A percentile compares a stretch with the other conserved stretches of the same genome.
These are phyloP conservation scores for Cotoneaster glaucophyllus DNA, from an alignment of 306 rosid species.

Conservation along the genomic window DNA sequence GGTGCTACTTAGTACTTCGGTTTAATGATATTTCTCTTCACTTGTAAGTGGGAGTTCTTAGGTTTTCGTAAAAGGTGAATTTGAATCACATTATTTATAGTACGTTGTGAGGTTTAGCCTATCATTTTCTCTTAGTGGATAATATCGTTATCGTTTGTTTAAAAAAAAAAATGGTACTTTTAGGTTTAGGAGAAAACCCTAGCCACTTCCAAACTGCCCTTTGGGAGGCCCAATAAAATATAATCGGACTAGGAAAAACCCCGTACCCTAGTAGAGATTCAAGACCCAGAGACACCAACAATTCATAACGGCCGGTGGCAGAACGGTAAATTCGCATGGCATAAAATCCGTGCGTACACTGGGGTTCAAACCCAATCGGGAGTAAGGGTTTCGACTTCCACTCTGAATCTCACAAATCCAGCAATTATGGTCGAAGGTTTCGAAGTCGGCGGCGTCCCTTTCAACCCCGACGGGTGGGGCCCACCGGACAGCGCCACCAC, in stretches of 20 bases:
- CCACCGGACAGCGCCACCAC: constrained; percentile 47
- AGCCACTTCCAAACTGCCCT: no score
- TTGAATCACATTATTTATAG: no score
- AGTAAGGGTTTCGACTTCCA: neutral
- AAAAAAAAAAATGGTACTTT: no score
- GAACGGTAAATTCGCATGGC: neutral
- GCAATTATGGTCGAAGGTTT: constrained; percentile 30
- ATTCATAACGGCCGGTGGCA: no score
- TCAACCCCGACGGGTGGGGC: constrained; percentile 90
- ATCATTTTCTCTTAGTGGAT: fast-evolving
- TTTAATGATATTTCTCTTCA: no score
- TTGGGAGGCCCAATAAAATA: neutral
- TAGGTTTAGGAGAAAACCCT: no score
- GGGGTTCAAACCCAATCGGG: neutral
- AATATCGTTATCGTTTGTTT: no score
- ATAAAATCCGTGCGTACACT: neutral
- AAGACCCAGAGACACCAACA: neutral
- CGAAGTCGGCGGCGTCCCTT: constrained; percentile 69
- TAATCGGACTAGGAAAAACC: neutral
- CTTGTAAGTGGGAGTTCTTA: no score
- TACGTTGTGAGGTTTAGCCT: fast-evolving
- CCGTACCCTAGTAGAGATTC: no score
- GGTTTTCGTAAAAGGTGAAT: no score
- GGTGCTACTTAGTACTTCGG: no score
- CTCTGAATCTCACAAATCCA: neutral